phyloP scores from a whole-genome alignment of 345 rosid genomes.

The Ceriops tagal region DNA sequence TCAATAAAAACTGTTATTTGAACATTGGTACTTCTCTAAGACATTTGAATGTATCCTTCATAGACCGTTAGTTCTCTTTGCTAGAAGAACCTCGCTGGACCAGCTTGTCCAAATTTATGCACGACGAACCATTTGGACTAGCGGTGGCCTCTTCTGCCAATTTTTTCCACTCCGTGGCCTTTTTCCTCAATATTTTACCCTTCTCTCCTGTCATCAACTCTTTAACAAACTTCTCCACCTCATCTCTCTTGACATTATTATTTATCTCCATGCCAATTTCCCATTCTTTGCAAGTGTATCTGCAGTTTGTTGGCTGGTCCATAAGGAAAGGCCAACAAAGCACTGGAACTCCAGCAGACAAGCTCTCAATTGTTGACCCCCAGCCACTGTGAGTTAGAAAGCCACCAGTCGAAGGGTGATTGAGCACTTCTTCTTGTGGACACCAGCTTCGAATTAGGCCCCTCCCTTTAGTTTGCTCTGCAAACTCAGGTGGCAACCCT shows the following conservation, averaged over 20 bases:
- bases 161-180: background rate
- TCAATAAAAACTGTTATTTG: too few relatives aligned
- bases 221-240: background rate
- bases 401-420: background rate
- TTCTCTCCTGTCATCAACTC: background rate
- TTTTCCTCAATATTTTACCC: background rate
- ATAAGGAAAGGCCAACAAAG: background rate
- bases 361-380: constrained; percentile 1
- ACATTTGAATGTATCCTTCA: too few relatives aligned
- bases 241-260: background rate
- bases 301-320: background rate
- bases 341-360: background rate
- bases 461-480: background rate
- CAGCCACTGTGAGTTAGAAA: constrained; percentile 1
- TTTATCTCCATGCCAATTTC: background rate
- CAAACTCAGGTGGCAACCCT: background rate
- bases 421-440: constrained; percentile 2
- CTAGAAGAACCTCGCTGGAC: too few relatives aligned
- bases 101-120: too few relatives aligned
- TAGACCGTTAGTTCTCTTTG: too few relatives aligned
- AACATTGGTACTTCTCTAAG: too few relatives aligned
- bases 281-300: background rate
- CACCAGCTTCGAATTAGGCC: background rate
- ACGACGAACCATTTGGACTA: too few relatives aligned
- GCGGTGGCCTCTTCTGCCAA: too few relatives aligned